phyloP scores from a whole-genome alignment of 1,284 basidiomycete species.

The Ganoderma leucocontextum region DNA sequence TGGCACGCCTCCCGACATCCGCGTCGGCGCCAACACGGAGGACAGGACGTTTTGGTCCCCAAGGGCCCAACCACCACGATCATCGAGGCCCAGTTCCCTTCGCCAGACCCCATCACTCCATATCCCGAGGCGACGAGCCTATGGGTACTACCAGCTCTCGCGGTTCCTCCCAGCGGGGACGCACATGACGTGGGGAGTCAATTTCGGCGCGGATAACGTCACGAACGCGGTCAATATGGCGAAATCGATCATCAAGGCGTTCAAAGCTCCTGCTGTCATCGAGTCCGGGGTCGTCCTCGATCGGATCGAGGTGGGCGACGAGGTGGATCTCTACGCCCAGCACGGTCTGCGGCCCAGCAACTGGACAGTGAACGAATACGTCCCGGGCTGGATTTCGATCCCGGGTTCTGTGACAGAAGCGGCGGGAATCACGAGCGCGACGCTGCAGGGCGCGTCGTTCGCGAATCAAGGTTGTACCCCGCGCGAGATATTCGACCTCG shows the following conservation, averaged over 20 bases:
- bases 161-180: constrained; percentile 64
- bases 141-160: constrained; percentile 64
- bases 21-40: constrained; percentile 71
- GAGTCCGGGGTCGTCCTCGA: constrained; percentile 49
- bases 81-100: constrained; percentile 59
- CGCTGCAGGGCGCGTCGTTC: constrained; percentile 62
- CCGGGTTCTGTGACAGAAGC: constrained; percentile 42
- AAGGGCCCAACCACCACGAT: constrained; percentile 42
- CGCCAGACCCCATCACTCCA: constrained; percentile 53
- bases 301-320: constrained; percentile 51
- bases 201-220: constrained; percentile 63
- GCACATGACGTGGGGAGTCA: constrained; percentile 74
- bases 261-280: constrained; percentile 52
- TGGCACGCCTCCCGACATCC: constrained; percentile 60
- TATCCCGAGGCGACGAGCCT: constrained; percentile 70
- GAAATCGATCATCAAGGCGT: constrained; percentile 61
- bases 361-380: constrained; percentile 60
- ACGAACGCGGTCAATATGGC: constrained; percentile 67
- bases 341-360: constrained; percentile 55
- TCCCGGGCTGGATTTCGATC: constrained; percentile 54
- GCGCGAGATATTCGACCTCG: constrained; percentile 52
- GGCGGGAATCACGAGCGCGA: constrained; percentile 45
- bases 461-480: constrained; percentile 66
- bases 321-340: constrained; percentile 65
- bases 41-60: constrained; percentile 57